Base-by-base conservation (phyloP, 2,329 filamentous ascomycete genomes). In the Emericellopsis cladophorae region DNA sequence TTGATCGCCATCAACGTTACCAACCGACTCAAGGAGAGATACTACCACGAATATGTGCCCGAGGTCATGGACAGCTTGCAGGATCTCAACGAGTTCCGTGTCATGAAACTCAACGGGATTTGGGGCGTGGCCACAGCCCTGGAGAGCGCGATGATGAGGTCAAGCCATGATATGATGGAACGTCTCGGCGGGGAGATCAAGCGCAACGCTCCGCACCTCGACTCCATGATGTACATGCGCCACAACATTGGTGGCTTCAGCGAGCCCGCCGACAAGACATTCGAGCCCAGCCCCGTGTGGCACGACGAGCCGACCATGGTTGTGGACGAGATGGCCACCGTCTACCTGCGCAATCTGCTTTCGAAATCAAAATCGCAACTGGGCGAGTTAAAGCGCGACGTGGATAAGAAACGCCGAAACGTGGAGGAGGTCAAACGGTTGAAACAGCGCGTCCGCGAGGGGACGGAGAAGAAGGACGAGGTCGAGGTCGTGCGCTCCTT, bases 141-240 rank as follows among this genome's bases (percentile, higher is more conserved):
- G 33, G 92, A 98, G 60, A 76, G 73, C n/a, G 67, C 70, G n/a
- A 84, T 87, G 55, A 67, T 95, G 37, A 73, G 79, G 45, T 77
- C 81, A 48, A 89, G 86, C 55, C 76, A 75, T 4, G 75, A 77
- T 32, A 74, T 86, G 45, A 68, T 94, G 49, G 72, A 82, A 24
- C 79, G 83, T 49, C 72, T 95, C 10, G 68, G 79, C 5, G 72
- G 76, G 43, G 90, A 96, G 55, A 92, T 98, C 39, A 76, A 82
- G 11, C 77, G 90, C 43, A 98, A 98, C 56, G 74, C 84, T 46
- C 92, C 92, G 9, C 74, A 83, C 36, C 73, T 98, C 33, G 93
- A 98, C 61, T 94, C 88, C 16, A 86, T 95, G 72, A 98, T 98
- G 92, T 98, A 95, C 60, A 80, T 94, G 43, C 81, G 84, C 46